Evolutionary conservation across 441 rosid genomes (phyloP), one percentile per base, ranked within the genome.

Genomic region (Erodium texanum): DNA sequence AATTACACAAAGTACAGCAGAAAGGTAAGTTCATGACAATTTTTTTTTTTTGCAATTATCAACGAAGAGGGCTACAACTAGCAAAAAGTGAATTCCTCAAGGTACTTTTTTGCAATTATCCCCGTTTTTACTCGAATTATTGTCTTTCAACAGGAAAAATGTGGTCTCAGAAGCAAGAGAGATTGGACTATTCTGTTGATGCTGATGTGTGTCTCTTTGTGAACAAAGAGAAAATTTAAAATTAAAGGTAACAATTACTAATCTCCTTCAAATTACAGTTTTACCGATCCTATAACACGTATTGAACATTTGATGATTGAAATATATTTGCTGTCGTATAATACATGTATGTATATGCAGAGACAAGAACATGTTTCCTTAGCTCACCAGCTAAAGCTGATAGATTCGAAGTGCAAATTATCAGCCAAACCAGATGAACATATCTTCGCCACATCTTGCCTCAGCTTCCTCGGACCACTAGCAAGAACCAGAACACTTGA

Each of bases 401-500:
- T 71, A 58, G 82, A 73, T 24, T 73, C 61, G 43, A 76, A 79
- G 52, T 76, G 76, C 5, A 76, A 15, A 16, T 73, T 76, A 41
- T 66, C 19, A 29, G 71, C 69, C 41, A 50, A 36, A 5, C 72
- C 74, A 19, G 76, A 71, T 34, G 76, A 68, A 50, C 78, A 79
- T 7, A 76, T 64, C 23, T 20, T 64, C 3, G 77, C 82, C 16
- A 71, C 76, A 32, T 76, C 78, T 34, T 62, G 77, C 50, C 77
- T 76, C 75, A 76, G 66, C 62, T 65, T 66, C 64, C 34, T 67
- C 7, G 97, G 97, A 43, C 99, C 99, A 56, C 84, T 80, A 69
- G 66, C 92, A 43, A 93, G 77, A 52, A 90, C 89, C 59, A 92
- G 93, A 23, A 85, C 81, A 29, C 84, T 86, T 5, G 83, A 76